Conservation (phyloP, 2,329 filamentous ascomycete species). For the Fusarium vanettenii region DNA sequence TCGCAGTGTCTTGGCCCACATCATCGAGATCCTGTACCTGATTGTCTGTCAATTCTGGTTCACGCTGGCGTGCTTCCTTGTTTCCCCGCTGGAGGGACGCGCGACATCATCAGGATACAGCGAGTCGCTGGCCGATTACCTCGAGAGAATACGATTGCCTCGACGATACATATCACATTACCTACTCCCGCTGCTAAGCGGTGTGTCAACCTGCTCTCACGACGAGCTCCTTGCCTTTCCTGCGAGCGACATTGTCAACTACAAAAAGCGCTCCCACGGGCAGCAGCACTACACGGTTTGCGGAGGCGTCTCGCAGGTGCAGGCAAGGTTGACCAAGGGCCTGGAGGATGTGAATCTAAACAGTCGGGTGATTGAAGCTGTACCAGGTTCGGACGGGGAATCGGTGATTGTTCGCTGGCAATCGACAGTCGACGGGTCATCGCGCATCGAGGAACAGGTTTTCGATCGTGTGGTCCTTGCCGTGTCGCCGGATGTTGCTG, state of each 20-base stretch:
- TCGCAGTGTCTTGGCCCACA: slow-evolving; percentile 51
- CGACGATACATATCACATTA: slow-evolving; percentile 60
- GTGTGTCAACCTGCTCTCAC: slow-evolving; percentile 66
- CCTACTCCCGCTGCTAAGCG: slow-evolving; percentile 65
- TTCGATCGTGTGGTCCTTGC: slow-evolving; percentile 67
- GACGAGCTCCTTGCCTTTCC: slow-evolving; percentile 62
- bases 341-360: slow-evolving; percentile 55
- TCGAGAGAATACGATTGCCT: slow-evolving; percentile 62
- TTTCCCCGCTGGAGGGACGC: slow-evolving; percentile 48
- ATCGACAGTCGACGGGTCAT: slow-evolving; percentile 21
- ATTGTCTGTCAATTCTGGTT: slow-evolving; percentile 65
- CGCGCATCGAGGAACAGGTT: slow-evolving; percentile 41
- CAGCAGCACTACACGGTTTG: slow-evolving; percentile 64
- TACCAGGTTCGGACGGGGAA: slow-evolving; percentile 30
- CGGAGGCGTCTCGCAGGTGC: slow-evolving; percentile 61
- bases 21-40: slow-evolving; percentile 58
- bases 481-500: slow-evolving; percentile 65
- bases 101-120: background rate
- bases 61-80: slow-evolving; percentile 61
- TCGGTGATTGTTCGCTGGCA: slow-evolving; percentile 51
- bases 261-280: slow-evolving; percentile 59
- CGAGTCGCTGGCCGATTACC: slow-evolving; percentile 63
- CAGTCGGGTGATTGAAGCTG: slow-evolving; percentile 51
- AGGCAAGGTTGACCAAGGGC: slow-evolving; percentile 56
- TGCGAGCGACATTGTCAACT: slow-evolving; percentile 63